Conservation (phyloP, 73 alveolate genomes). For the Stentor roeselii region DNA sequence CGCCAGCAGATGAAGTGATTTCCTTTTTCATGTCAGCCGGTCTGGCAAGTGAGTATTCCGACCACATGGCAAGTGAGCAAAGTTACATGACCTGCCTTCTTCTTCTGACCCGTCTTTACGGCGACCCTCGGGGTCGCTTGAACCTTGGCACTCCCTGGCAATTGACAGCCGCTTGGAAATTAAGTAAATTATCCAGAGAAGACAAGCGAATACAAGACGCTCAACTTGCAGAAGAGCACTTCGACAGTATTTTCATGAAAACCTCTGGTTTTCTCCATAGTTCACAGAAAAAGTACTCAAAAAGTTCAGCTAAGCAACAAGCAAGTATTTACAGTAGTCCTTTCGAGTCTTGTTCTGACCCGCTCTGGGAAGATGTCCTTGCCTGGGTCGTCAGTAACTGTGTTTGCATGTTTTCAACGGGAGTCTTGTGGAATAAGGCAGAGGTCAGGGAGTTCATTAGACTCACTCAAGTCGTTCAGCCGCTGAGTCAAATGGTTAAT, state of each 20-base stretch:
- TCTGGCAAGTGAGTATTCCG: not conserved
- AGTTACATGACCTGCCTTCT: not conserved
- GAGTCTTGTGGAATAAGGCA: not conserved
- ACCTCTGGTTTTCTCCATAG: not conserved
- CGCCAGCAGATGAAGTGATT: not conserved
- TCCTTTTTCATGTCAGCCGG: not conserved
- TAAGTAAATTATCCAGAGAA: not conserved
- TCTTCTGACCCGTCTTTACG: not conserved
- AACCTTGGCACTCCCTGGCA: not conserved
- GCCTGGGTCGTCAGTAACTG: not conserved
- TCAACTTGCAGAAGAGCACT: not conserved
- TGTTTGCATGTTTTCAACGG: not conserved
- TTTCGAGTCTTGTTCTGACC: not conserved
- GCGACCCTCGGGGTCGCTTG: slow-evolving; percentile 8
- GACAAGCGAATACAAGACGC: slow-evolving; percentile 12
- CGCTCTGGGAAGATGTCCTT: slow-evolving; percentile 12
- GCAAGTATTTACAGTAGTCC: slow-evolving; percentile 12
- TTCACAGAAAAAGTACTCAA: not conserved
- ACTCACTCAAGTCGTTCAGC: not conserved
- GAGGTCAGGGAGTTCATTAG: not conserved
- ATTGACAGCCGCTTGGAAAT: not conserved
- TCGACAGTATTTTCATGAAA: not conserved
- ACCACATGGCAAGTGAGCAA: not conserved
- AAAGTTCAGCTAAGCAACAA: not conserved
- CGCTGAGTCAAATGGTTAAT: not conserved